These are phyloP conservation scores for Neurospora pannonica DNA, from an alignment of 495 filamentous ascomycete species.

Conservation along the genomic window DNA sequence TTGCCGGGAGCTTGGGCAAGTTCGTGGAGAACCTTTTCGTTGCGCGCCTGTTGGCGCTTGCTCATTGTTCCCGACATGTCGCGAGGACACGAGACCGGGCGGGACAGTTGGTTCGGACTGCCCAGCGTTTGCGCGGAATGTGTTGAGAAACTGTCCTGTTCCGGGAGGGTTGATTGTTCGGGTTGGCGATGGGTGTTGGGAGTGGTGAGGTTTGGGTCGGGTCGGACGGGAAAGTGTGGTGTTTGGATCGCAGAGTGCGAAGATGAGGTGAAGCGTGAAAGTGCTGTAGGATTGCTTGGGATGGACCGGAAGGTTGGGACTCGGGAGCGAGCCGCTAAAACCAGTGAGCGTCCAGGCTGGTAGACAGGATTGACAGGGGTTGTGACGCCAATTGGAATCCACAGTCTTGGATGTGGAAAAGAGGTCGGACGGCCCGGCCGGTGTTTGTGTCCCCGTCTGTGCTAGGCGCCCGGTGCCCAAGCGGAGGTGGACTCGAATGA, in stretches of 20 bases:
- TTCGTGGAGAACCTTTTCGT: slow-evolving; percentile 85
- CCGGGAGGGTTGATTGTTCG: background rate
- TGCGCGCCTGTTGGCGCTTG: slow-evolving; percentile 95
- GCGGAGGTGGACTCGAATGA: background rate
- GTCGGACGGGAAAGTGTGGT: background rate
- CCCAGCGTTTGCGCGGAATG: background rate
- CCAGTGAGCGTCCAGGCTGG: background rate
- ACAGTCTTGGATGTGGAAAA: background rate
- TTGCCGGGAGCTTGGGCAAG: slow-evolving; percentile 88
- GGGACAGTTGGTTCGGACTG: background rate
- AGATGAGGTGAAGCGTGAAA: background rate
- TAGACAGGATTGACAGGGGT: background rate
- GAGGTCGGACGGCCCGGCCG: background rate
- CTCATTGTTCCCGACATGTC: slow-evolving; percentile 47
- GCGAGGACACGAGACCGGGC: slow-evolving; percentile 4
- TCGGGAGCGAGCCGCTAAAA: background rate
- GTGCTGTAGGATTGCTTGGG: background rate
- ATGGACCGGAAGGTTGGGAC: background rate
- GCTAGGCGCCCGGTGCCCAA: background rate
- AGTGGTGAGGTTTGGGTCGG: background rate
- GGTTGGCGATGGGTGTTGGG: background rate
- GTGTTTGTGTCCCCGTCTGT: background rate
- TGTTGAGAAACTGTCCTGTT: background rate
- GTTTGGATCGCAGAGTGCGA: background rate
- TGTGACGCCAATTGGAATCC: background rate